phyloP scores from a whole-genome alignment of 768 basidiomycete genomes.

The Pisolithus microcarpus region DNA sequence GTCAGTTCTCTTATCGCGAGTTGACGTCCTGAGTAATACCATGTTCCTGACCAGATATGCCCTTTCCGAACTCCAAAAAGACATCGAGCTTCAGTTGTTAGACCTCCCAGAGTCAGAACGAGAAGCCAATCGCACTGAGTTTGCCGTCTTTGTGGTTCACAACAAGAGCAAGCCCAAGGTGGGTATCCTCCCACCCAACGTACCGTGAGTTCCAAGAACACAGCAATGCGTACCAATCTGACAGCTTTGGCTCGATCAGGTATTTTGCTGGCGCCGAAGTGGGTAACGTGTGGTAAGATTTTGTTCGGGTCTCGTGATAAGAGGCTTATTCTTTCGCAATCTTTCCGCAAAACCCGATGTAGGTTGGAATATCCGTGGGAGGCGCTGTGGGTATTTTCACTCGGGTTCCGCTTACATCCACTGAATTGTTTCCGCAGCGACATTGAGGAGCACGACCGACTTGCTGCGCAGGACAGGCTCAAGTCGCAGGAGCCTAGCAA shows the following conservation, averaged over 20 bases:
- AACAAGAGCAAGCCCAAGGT: conserved; percentile 88
- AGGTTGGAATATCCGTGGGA: conserved; percentile 89
- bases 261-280: conserved; percentile 83
- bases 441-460: conserved; percentile 69
- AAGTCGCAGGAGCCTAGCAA: conserved; percentile 8
- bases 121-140: conserved; percentile 67
- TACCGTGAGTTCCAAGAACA: conserved; percentile 42
- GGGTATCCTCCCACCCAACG: conserved; percentile 60
- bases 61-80: conserved; percentile 79
- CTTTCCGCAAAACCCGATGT: conserved; percentile 3
- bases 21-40: neutral
- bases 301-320: neutral
- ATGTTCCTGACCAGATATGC: conserved; percentile 58
- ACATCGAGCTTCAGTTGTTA: conserved; percentile 69
- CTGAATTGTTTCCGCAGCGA: conserved; percentile 36
- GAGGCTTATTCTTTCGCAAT: conserved; percentile 13
- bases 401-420: neutral
- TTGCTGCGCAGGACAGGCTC: conserved; percentile 41
- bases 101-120: conserved; percentile 65
- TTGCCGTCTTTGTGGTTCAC: conserved; percentile 91
- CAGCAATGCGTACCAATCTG: conserved; percentile 4
- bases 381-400: conserved; percentile 43
- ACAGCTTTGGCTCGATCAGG: conserved; percentile 23
- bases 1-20: conserved; percentile 36
- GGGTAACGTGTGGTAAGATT: conserved; percentile 59